Base-by-base conservation (phyloP, 2,329 filamentous ascomycete genomes). In the Arthroderma uncinatum region DNA sequence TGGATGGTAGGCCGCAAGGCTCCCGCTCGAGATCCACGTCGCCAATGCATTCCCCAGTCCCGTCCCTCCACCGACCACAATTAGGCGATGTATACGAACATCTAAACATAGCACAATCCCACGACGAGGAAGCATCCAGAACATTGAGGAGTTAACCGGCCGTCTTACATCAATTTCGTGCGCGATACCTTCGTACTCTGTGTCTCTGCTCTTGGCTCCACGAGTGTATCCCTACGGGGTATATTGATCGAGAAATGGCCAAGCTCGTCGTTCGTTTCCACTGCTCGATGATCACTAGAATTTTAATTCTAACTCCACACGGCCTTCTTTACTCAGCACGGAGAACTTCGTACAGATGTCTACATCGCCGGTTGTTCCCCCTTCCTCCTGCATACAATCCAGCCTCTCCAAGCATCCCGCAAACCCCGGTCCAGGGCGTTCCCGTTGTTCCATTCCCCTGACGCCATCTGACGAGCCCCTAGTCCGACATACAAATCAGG, bases 11-110 rank as follows among this genome's bases (percentile, higher is more conserved):
- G 47, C 25, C 7, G 12, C 25, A n/a, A 25, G n/a, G 25, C 12
- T 50, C 47, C 25, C 47, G 47, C 47, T 30, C 47, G 12, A 33
- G 25, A 34, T 50, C 47, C 47, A 48, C 44, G 44, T 33, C 47
- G 47, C 25, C 23, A 50, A 33, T 50, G 47, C 6, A 4, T 16
- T 50, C 25, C 47, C 47, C 47, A 50, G 47, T n/a, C 28, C n/a
- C 23, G 12, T 50, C 33, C 47, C 47, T 33, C 47, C 47, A 33
- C 47, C 10, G 23, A 33, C 47, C 10, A 12, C 23, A 25, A n/a
- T 50, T 16, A 30, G 16, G 25, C 25, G n/a, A 33, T 30, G 8
- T 16, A 19, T 50, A 30, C 28, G n/a, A 33, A 34, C 47, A 16
- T 1, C 25, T 2, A 50, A 50, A 48, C 5, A 50, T 50, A 30